Conservation (phyloP, 495 filamentous ascomycete genomes). For the Penicillium argentinense region DNA sequence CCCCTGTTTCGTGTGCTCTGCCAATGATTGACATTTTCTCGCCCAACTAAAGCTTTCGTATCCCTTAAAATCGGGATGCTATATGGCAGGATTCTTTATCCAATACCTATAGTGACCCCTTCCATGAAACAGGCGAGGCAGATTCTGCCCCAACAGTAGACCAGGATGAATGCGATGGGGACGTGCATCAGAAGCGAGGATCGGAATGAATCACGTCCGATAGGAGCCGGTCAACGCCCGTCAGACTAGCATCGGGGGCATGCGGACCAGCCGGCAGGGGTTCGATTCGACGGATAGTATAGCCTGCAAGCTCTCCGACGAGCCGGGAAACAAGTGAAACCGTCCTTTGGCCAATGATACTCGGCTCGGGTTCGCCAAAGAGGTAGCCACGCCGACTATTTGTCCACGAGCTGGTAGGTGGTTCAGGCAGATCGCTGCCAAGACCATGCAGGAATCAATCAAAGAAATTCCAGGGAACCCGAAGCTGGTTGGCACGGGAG, state of each 20-base stretch:
- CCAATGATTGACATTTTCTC: conserved; percentile 1
- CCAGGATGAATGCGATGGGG: not conserved
- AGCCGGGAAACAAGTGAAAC: conserved; percentile 2
- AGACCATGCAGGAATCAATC: conserved; percentile 15
- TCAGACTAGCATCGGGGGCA: conserved; percentile 15
- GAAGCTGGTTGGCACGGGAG: conserved; percentile 4
- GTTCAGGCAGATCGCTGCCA: conserved; percentile 9
- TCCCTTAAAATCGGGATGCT: not conserved
- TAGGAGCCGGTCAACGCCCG: conserved; percentile 12
- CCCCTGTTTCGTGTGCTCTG: not conserved
- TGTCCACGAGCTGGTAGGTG: conserved; percentile 6
- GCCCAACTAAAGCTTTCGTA: not conserved
- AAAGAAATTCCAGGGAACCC: conserved; percentile 5
- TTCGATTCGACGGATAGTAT: conserved; percentile 10
- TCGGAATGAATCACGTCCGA: conserved; percentile 1
- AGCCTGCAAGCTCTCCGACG: conserved; percentile 7
- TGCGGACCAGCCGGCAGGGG: conserved; percentile 5
- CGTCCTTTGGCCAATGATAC: conserved; percentile 4
- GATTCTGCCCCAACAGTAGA: not conserved
- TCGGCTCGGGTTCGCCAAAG: conserved; percentile 11
- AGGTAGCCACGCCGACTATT: conserved; percentile 9
- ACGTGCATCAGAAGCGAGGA: conserved; percentile 3
- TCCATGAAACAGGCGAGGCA: not conserved
- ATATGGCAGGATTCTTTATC: conserved; percentile 2
- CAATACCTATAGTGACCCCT: not conserved